Percentiles rank a stretch among this genome's conserved stretches.
Evolutionary conservation across 2,329 filamentous ascomycete genomes (phyloP).

Genomic region (Neonectria neomacrospora): DNA sequence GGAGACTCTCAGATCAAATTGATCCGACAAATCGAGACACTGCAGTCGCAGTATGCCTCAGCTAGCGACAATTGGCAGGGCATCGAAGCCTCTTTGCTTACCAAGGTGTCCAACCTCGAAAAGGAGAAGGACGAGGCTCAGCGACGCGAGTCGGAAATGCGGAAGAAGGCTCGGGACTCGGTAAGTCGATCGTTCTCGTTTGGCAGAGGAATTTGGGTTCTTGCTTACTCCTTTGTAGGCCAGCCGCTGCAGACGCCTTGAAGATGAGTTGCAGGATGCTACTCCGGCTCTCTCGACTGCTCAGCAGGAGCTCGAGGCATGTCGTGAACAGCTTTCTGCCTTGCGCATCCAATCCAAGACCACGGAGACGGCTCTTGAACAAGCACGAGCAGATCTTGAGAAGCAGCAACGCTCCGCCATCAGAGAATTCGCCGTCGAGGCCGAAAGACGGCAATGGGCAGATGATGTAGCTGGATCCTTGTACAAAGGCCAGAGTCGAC

Average conservation of each 20-base stretch:
- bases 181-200: constrained; percentile 61
- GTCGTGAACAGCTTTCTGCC: constrained; percentile 68
- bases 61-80: constrained; percentile 98
- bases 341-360: constrained; percentile 74
- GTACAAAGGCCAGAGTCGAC: constrained; percentile 61
- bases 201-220: background rate
- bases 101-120: constrained; percentile 81
- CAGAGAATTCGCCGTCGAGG: constrained; percentile 51
- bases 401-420: constrained; percentile 54
- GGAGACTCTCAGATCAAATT: constrained; percentile 91
- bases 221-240: constrained; percentile 61
- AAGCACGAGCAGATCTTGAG: constrained; percentile 62
- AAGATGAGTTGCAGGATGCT: constrained; percentile 84
- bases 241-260: constrained; percentile 70
- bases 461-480: constrained; percentile 59
- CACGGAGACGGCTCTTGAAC: constrained; percentile 71
- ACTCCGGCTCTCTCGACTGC: constrained; percentile 71
- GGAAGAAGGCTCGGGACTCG: constrained; percentile 88
- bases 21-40: constrained; percentile 90
- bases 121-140: constrained; percentile 90
- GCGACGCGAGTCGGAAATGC: constrained; percentile 84
- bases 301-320: constrained; percentile 70
- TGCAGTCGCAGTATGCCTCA: constrained; percentile 94
- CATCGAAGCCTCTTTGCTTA: constrained; percentile 86
- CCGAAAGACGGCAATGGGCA: constrained; percentile 61